Conservation (phyloP, 371 early-diverging fungal genomes). For the Syncephalastrum racemosum region DNA sequence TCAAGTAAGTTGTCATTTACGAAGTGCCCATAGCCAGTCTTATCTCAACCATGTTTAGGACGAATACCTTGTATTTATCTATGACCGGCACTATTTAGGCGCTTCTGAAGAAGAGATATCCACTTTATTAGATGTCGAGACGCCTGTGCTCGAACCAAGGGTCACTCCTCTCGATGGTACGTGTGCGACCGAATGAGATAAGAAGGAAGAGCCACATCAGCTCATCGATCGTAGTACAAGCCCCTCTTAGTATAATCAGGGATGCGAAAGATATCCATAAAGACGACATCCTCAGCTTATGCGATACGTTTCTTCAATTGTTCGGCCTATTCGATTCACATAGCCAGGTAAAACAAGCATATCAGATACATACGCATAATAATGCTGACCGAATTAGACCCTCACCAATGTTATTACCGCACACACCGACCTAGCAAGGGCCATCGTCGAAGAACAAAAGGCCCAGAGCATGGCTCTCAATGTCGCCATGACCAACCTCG, state of each 20-base stretch:
- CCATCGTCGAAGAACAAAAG: constrained; percentile 51
- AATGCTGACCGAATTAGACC: constrained; percentile 16
- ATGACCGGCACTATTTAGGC: constrained; percentile 40
- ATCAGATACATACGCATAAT: background rate
- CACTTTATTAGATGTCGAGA: constrained; percentile 35
- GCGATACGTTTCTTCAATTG: constrained; percentile 7
- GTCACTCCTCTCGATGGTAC: constrained; percentile 31
- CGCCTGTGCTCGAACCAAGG: constrained; percentile 35
- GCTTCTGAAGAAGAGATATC: constrained; percentile 29
- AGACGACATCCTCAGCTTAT: too few species aligned
- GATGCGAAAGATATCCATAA: constrained; percentile 7
- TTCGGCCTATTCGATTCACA: constrained; percentile 34
- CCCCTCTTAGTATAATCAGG: constrained; percentile 8
- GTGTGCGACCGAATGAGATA: background rate
- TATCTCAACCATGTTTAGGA: constrained; percentile 18
- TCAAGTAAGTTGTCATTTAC: constrained; percentile 34
- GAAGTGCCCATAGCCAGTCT: background rate
- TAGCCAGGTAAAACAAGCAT: constrained; percentile 32
- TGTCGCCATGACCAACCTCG: constrained; percentile 61
- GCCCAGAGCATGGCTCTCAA: constrained; percentile 58
- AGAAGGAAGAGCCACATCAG: background rate
- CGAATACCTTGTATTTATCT: constrained; percentile 48
- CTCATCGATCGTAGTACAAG: constrained; percentile 3
- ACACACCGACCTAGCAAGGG: constrained; percentile 46
- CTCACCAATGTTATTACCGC: constrained; percentile 28